Base-by-base conservation (phyloP, 192 early-diverging fungal species). In the Rhizophagus sp. region DNA sequence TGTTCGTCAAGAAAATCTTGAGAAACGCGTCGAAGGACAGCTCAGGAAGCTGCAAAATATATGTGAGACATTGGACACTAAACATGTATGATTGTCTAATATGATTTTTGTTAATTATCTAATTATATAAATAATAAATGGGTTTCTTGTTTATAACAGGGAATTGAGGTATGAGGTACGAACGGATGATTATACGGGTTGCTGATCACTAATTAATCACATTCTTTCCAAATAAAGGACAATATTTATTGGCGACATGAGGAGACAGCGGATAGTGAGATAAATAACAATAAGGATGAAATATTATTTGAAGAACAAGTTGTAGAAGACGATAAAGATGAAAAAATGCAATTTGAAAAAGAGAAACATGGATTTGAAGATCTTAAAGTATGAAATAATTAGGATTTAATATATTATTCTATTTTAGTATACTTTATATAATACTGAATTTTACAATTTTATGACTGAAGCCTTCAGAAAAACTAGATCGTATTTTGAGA, bases 11-110 rank as follows among this genome's bases (percentile, higher is more conserved):
- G 81, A 66, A 17, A 63, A 62, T 13, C 73, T 81, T 12, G 81
- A 85, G 34, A 81, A 65, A 33, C 52, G 80, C 27, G 39, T 79
- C 1, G 22, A 63, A 15, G 68, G 75, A 19, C 81, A 80, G 36
- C 70, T 84, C 7, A 72, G 62, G 17, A 81, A 83, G 10, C 63
- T 81, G 1, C 81, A 70, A 36, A 64, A n/a, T 7, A 47, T 87
- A 33, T 84, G 83, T 62, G 66, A 85, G 57, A 81, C 75, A 25
- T 77, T 85, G 25, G 86, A 87, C 52, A 74, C 76, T 33, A 80
- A 78, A 41, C 74, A 80, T 62, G 85, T 79, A 39, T 8, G 12
- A 62, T 12, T 62, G 1, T 33, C 33, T 36, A 36, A 8, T 8
- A 10, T 73, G 27, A 6, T 22, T 24, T 30, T 62, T 75, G 27